Base-by-base conservation (phyloP, 345 rosid species). In the Salix purpurea region DNA sequence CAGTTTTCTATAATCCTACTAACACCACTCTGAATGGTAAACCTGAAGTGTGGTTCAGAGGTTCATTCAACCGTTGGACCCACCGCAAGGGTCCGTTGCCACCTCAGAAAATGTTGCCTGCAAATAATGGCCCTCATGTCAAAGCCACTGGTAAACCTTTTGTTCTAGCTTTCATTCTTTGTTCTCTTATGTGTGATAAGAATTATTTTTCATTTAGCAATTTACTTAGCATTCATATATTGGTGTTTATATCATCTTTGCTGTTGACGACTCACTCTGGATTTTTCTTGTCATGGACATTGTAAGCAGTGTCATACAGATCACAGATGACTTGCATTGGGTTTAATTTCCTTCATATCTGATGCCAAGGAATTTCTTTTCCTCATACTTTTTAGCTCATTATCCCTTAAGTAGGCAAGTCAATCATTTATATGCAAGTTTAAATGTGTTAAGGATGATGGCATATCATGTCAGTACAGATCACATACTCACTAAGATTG, bases 11-110 rank as follows among this genome's bases (percentile, higher is more conserved):
- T 74, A 95, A 95, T 78, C 97, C 99, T 81, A 74, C 91, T n/a
- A 90, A 87, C 81, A 89, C 97, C 1, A 87, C 89, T 81, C 88
- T 95, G 76, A 90, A 89, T 72, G 97, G 96, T 71, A 95, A 93
- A 78, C 80, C 90, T 37, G 96, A 95, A 79, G 84, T 90, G 82
- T 95, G 97, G 99, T 90, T 93, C 85, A 91, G 94, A 89, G 83
- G 93, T 76, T 93, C 97, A 73, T 95, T 93, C 76, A 93, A 95
- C 82, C 94, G 96, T 54, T 95, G 99, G 97, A 93, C 94, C 54
- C 97, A 95, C 79, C 87, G 82, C 36, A 71, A 77, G 66, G 97
- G 96, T 83, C 81, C 88, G 76, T 86, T 93, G 84, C 92, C 96
- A 34, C 96, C 97, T 79, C 94, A 89, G 80, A 88, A 87, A 80